Evolutionary conservation across 805 yeast genomes (phyloP).

Genomic region (Monosporozyma aquatica): DNA sequence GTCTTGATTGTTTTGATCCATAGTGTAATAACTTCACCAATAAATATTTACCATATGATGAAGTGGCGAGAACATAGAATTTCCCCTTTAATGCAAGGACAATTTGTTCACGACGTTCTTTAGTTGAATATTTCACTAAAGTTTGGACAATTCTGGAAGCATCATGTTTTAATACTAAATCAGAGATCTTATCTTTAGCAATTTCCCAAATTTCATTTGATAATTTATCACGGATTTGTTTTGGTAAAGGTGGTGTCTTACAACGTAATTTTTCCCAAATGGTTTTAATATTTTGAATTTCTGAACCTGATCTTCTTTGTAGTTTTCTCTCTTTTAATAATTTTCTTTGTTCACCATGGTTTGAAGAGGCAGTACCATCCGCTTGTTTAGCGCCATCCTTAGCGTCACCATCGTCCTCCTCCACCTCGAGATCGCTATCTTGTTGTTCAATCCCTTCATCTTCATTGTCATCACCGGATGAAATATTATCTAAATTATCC

Average conservation of each 20-base stretch:
- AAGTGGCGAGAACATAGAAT: conserved; percentile 75
- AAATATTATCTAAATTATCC: conserved; percentile 9
- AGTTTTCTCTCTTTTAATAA: conserved; percentile 74
- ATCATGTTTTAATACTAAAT: conserved; percentile 89
- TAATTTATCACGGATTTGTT: conserved; percentile 63
- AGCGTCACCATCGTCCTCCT: conserved; percentile 26
- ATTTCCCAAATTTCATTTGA: conserved; percentile 80
- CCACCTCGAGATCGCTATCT: conserved; percentile 26
- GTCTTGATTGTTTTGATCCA: conserved; percentile 77
- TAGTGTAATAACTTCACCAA: conserved; percentile 83
- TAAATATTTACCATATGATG: conserved; percentile 88
- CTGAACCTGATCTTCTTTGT: conserved; percentile 77
- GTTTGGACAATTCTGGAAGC: conserved; percentile 95
- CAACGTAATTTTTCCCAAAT: conserved; percentile 90
- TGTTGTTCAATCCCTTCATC: conserved; percentile 18
- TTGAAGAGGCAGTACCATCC: conserved; percentile 33
- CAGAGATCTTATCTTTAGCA: conserved; percentile 66
- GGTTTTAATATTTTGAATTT: conserved; percentile 74
- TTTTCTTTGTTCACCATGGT: conserved; percentile 75
- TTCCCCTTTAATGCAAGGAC: conserved; percentile 62
- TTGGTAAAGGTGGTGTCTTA: conserved; percentile 71
- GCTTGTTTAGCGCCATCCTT: no score
- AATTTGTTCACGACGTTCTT: conserved; percentile 66
- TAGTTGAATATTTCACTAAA: conserved; percentile 73
- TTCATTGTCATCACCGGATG: conserved; percentile 4